Conservation (phyloP, 306 rosid species). For the Fragaria iinumae region DNA sequence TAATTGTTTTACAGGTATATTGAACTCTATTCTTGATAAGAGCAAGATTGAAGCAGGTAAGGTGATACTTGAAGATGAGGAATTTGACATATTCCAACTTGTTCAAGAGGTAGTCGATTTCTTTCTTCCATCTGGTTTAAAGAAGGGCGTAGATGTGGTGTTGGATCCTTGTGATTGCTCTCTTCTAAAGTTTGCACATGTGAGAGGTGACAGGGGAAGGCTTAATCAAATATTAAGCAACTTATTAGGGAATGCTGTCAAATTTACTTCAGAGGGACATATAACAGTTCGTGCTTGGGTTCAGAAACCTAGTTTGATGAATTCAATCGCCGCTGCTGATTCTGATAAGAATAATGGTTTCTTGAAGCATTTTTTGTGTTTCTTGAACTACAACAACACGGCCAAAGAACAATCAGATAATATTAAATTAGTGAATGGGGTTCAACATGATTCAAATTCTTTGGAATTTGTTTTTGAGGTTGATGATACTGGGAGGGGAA, state of each 20-base stretch:
- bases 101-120: conserved; percentile 71
- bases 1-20: conserved; percentile 37
- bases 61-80: conserved; percentile 74
- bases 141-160: conserved; percentile 66
- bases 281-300: conserved; percentile 62
- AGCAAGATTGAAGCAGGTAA: conserved; percentile 85
- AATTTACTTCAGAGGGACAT: conserved; percentile 66
- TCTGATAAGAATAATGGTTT: conserved; percentile 17
- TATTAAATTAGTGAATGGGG: conserved; percentile 27
- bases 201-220: conserved; percentile 72
- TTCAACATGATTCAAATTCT: conserved; percentile 32
- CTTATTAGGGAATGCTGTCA: conserved; percentile 72
- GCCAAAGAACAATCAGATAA: conserved; percentile 3
- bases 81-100: conserved; percentile 59
- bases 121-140: conserved; percentile 52
- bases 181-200: conserved; percentile 36
- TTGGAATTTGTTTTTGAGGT: conserved; percentile 71
- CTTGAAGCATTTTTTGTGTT: conserved; percentile 22
- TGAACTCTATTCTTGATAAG: conserved; percentile 76
- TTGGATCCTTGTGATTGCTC: conserved; percentile 70
- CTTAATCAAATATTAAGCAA: conserved; percentile 70
- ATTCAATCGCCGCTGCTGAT: conserved; percentile 29
- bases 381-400: conserved; percentile 36
- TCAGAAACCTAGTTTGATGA: conserved; percentile 41
- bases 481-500: conserved; percentile 83